Evolutionary conservation across 2,329 filamentous ascomycete species (phyloP).

Genomic region (Rutstroemia sp.): DNA sequence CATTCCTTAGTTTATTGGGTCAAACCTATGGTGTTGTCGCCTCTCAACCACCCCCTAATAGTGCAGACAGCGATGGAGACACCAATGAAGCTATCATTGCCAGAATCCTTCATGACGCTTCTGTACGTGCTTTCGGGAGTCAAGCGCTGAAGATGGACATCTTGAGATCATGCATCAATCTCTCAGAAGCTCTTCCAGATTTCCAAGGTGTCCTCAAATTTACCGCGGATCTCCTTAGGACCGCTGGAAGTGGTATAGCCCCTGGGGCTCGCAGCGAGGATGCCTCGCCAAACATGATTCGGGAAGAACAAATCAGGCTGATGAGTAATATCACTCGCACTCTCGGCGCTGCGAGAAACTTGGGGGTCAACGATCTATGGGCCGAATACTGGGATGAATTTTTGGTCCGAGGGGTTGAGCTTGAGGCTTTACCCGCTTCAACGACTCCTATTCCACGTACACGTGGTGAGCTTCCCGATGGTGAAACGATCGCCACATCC

Average conservation of each 20-base stretch:
- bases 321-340: constrained; percentile 81
- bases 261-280: constrained; percentile 63
- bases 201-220: constrained; percentile 84
- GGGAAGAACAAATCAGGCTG: constrained; percentile 81
- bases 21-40: constrained; percentile 56
- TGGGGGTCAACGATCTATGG: constrained; percentile 62
- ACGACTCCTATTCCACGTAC: constrained; percentile 60
- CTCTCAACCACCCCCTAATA: constrained; percentile 9
- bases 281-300: constrained; percentile 60
- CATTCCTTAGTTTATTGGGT: constrained; percentile 53
- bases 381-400: constrained; percentile 98
- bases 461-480: constrained; percentile 40
- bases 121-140: constrained; percentile 65
- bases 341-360: constrained; percentile 63
- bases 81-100: constrained; percentile 45
- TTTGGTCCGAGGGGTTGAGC: constrained; percentile 67
- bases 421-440: constrained; percentile 54
- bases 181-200: constrained; percentile 89
- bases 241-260: constrained; percentile 72
- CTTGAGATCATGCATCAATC: constrained; percentile 80
- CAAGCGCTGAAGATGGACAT: constrained; percentile 77
- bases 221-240: constrained; percentile 75
- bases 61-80: constrained; percentile 31
- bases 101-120: constrained; percentile 53
- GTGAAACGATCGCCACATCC: constrained; percentile 32